Evolutionary conservation across 805 yeast genomes (phyloP), one percentile per base, ranked within the genome.

Genomic region (Teunomyces panamensis): DNA sequence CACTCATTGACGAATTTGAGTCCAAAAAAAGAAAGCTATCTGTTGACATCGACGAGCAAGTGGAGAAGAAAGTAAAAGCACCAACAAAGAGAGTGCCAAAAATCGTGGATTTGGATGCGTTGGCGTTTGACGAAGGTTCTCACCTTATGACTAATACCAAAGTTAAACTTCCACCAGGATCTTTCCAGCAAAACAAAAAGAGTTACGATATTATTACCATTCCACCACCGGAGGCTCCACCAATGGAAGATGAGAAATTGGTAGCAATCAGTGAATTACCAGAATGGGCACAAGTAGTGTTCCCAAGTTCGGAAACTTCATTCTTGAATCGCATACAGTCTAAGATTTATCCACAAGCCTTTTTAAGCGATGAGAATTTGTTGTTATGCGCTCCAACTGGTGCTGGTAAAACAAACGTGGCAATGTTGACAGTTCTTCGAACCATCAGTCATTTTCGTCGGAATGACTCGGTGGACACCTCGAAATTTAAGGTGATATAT

Each of bases 341-440:
- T 1, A 79, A 79, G 51, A 89, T 91, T 0, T 89, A 68, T 53
- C 94, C 94, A 1, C 60, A 72, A n/a, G 97, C 96, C 0, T 88
- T 92, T 53, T 58, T 75, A 3, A 68, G 79, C 1, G 94, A 88
- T 59, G 75, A 76, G 4, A 92, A 91, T 57, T 62, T 94, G 34
- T 69, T 92, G 13, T 71, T 92, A 56, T 92, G 98, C 76, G 98
- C 99, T 1, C 99, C 99, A 5, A 92, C 99, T 0, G 99, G 99
- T 71, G 97, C 97, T 2, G 99, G 99, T 70, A 92, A 92, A 63
- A 92, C 99, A 17, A 94, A 94, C 63, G 96, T 94, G 27, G 99
- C 99, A 0, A 80, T 94, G 84, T 67, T 94, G 41, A 74, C 96
- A 0, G 75, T 88, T 4, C 69, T 91, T n/a, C 68, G 85, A 43